Conservation (phyloP, 2,329 filamentous ascomycete species). For the Endoconidiophora laricicola region DNA sequence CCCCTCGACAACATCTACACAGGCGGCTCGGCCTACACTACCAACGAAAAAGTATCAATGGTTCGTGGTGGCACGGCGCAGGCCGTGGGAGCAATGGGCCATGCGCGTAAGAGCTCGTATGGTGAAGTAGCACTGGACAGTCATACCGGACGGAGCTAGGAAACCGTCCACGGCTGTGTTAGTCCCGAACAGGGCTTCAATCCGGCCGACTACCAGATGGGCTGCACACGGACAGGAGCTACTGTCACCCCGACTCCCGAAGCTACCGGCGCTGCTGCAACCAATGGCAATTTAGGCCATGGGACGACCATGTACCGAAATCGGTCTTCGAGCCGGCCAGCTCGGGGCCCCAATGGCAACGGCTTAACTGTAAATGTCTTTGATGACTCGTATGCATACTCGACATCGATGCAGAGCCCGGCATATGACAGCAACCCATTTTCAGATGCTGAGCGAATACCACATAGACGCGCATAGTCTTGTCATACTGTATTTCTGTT, state of each 20-base stretch:
- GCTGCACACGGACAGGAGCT: background rate
- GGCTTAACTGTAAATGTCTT: constrained; percentile 1
- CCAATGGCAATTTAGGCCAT: no score
- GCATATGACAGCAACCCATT: constrained; percentile 8
- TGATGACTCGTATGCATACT: constrained; percentile 7
- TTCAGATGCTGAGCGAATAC: constrained; percentile 8
- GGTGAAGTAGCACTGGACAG: background rate
- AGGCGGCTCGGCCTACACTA: background rate
- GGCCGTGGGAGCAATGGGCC: background rate
- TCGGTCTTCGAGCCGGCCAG: no score
- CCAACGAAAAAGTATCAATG: constrained; percentile 8
- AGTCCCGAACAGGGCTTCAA: background rate
- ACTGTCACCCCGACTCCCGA: no score
- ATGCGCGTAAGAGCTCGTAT: background rate
- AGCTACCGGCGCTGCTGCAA: no score
- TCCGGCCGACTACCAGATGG: background rate
- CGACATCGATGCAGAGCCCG: constrained; percentile 12
- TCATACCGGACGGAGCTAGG: background rate
- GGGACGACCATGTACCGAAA: no score
- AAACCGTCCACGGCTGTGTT: constrained; percentile 1
- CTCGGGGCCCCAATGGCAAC: background rate
- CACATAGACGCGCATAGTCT: background rate
- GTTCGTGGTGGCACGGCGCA: background rate
- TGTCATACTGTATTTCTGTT: background rate
- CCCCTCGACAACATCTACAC: background rate